Percentiles rank a stretch among this genome's conserved stretches.
These are phyloP conservation scores for Pezicula rhizophila DNA, from an alignment of 2,329 filamentous ascomycete species.

Conservation along the genomic window DNA sequence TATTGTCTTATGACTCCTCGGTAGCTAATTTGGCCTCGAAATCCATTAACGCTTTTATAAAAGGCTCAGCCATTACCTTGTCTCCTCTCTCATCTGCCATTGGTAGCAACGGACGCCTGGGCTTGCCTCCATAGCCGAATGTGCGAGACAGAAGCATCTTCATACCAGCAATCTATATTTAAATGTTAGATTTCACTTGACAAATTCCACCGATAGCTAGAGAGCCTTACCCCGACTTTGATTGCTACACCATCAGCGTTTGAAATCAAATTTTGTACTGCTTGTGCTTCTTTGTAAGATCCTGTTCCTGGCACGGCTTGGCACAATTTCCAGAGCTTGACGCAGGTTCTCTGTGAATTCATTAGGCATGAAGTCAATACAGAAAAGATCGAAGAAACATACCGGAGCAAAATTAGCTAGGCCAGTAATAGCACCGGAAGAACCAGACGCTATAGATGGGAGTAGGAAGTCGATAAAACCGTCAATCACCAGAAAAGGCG, in stretches of 20 bases:
- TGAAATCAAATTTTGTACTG: slow-evolving; percentile 15
- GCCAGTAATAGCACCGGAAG: slow-evolving; percentile 10
- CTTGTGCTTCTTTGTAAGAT: slow-evolving; percentile 7
- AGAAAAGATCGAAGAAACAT: background rate
- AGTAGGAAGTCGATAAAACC: slow-evolving; percentile 25
- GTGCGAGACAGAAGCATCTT: slow-evolving; percentile 15
- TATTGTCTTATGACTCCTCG: background rate
- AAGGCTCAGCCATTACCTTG: background rate
- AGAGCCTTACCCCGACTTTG: slow-evolving; percentile 8
- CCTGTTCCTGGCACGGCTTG: slow-evolving; percentile 1
- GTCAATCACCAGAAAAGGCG: slow-evolving; percentile 18
- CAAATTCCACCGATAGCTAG: too few relatives aligned
- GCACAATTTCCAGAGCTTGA: slow-evolving; percentile 11
- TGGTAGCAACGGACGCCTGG: slow-evolving; percentile 15
- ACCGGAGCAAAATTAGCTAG: slow-evolving; percentile 12
- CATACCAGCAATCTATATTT: slow-evolving; percentile 15
- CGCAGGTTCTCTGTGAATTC: slow-evolving; percentile 8
- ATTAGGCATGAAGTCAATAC: too few relatives aligned
- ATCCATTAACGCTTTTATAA: slow-evolving; percentile 5
- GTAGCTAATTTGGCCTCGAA: slow-evolving; percentile 5
- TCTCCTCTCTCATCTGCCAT: slow-evolving; percentile 14
- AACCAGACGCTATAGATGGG: slow-evolving; percentile 19
- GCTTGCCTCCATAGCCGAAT: slow-evolving; percentile 15
- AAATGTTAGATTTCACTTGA: too few relatives aligned
- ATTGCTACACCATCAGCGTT: slow-evolving; percentile 17